A percentile compares a stretch with the other conserved stretches of the same genome.
Evolutionary conservation across 768 basidiomycete species (phyloP).

Genomic region (Pisolithus microcarpus): DNA sequence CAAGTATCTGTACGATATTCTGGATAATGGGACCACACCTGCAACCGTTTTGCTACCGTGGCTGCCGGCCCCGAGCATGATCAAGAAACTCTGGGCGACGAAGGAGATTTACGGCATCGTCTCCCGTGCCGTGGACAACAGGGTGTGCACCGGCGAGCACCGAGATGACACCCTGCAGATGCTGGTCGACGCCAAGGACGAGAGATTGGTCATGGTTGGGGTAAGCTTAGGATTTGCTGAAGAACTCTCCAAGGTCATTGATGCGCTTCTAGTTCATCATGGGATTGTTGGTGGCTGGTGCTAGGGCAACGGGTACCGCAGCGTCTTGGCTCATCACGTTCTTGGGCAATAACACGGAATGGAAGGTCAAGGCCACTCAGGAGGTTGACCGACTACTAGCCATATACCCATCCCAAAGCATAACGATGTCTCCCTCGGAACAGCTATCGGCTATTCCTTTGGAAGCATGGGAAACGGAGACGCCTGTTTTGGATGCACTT

Average conservation of each 20-base stretch:
- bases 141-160: slow-evolving; percentile 49
- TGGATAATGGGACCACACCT: slow-evolving; percentile 68
- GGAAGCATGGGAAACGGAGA: slow-evolving; percentile 61
- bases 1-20: slow-evolving; percentile 55
- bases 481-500: slow-evolving; percentile 64
- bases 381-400: slow-evolving; percentile 55
- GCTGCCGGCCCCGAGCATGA: slow-evolving; percentile 68
- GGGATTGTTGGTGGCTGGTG: slow-evolving; percentile 75
- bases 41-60: slow-evolving; percentile 68
- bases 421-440: slow-evolving; percentile 30
- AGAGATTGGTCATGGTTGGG: slow-evolving; percentile 60
- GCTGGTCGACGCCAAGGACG: slow-evolving; percentile 65
- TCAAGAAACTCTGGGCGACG: slow-evolving; percentile 63
- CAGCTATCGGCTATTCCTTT: slow-evolving; percentile 56
- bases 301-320: slow-evolving; percentile 73
- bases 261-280: slow-evolving; percentile 59
- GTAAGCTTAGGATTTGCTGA: slow-evolving; percentile 34
- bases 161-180: slow-evolving; percentile 67
- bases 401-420: slow-evolving; percentile 28
- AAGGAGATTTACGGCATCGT: slow-evolving; percentile 73
- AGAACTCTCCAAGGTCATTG: slow-evolving; percentile 14
- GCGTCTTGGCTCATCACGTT: slow-evolving; percentile 74
- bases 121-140: slow-evolving; percentile 45
- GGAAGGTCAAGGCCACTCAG: slow-evolving; percentile 51
- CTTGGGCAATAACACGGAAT: slow-evolving; percentile 59